Percentiles rank a stretch among this genome's conserved stretches.
phyloP scores from a whole-genome alignment of 495 filamentous ascomycete species.

The Lasiosphaeria hispida region DNA sequence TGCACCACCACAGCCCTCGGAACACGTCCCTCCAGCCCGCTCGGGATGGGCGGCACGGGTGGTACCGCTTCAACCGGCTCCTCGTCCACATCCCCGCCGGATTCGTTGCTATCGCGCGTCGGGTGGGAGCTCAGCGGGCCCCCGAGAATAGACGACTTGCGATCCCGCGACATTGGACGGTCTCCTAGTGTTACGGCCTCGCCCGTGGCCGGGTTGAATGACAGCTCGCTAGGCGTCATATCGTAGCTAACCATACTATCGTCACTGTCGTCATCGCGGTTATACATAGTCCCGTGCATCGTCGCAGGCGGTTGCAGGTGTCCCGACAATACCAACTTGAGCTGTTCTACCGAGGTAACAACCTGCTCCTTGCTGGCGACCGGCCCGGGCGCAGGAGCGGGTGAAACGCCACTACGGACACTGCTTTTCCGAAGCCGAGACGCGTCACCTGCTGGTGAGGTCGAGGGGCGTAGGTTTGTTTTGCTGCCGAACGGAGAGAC shows the following conservation, averaged over 20 bases:
- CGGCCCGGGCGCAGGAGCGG: slow-evolving; percentile 44
- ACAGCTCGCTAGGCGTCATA: slow-evolving; percentile 51
- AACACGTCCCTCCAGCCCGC: slow-evolving; percentile 21
- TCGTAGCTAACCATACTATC: slow-evolving; percentile 61
- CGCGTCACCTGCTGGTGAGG: slow-evolving; percentile 29
- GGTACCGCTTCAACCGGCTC: slow-evolving; percentile 34
- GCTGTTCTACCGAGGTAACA: slow-evolving; percentile 81
- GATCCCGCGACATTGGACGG: slow-evolving; percentile 15
- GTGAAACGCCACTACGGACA: slow-evolving; percentile 47
- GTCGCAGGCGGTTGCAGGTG: slow-evolving; percentile 34
- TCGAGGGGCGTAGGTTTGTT: slow-evolving; percentile 42
- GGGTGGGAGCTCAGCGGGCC: slow-evolving; percentile 51
- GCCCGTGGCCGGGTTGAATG: slow-evolving; percentile 41
- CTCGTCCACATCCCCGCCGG: slow-evolving; percentile 18
- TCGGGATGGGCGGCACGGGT: slow-evolving; percentile 44
- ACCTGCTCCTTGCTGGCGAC: slow-evolving; percentile 55
- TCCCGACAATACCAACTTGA: slow-evolving; percentile 70
- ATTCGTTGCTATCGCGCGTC: slow-evolving; percentile 19
- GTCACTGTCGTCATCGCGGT: slow-evolving; percentile 42
- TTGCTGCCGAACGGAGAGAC: slow-evolving; percentile 40
- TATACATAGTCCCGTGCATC: slow-evolving; percentile 23
- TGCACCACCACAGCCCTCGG: slow-evolving; percentile 19
- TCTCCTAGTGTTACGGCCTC: slow-evolving; percentile 14
- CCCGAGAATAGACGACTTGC: slow-evolving; percentile 24
- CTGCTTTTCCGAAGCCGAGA: slow-evolving; percentile 41